Conservation (phyloP, 495 filamentous ascomycete genomes). For the Penicillium psychrofluorescens region DNA sequence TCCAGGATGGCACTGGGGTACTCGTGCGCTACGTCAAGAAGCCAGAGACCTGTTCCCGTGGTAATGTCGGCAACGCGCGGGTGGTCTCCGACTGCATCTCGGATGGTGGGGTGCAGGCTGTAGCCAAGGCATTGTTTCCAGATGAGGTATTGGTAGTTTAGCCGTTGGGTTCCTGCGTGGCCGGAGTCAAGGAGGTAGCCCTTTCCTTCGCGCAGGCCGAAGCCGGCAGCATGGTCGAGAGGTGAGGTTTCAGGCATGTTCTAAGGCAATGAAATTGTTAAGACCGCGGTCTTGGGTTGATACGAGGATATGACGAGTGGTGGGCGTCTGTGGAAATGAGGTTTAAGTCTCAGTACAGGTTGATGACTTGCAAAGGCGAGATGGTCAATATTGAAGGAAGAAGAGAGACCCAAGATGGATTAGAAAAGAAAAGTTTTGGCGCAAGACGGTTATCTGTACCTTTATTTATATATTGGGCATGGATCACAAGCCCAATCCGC, state of each 20-base stretch:
- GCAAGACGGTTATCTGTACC: too few relatives aligned
- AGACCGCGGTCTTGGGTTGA: too few relatives aligned
- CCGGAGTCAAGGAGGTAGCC: constrained; percentile 6
- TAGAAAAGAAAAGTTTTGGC: too few relatives aligned
- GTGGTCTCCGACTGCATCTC: constrained; percentile 1
- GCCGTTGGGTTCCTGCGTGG: constrained; percentile 2
- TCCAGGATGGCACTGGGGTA: constrained; percentile 9
- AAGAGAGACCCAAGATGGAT: too few relatives aligned
- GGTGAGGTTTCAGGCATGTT: constrained; percentile 1
- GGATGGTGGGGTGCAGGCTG: constrained; percentile 8
- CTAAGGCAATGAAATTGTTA: too few relatives aligned
- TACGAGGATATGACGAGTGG: too few relatives aligned
- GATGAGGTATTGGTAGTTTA: constrained; percentile 6
- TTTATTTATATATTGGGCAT: too few relatives aligned
- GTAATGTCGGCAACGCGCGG: constrained; percentile 14
- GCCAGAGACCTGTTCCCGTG: constrained; percentile 21
- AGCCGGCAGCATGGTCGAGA: constrained; percentile 2
- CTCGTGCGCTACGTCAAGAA: constrained; percentile 14
- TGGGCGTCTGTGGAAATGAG: too few relatives aligned
- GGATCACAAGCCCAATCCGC: too few relatives aligned
- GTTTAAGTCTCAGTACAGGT: too few relatives aligned
- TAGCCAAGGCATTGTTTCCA: constrained; percentile 8
- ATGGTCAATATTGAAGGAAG: too few relatives aligned
- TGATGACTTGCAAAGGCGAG: too few relatives aligned
- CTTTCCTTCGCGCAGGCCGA: constrained; percentile 4